Conservation (phyloP, 306 rosid genomes). For the Cucurbita argyrosperma region DNA sequence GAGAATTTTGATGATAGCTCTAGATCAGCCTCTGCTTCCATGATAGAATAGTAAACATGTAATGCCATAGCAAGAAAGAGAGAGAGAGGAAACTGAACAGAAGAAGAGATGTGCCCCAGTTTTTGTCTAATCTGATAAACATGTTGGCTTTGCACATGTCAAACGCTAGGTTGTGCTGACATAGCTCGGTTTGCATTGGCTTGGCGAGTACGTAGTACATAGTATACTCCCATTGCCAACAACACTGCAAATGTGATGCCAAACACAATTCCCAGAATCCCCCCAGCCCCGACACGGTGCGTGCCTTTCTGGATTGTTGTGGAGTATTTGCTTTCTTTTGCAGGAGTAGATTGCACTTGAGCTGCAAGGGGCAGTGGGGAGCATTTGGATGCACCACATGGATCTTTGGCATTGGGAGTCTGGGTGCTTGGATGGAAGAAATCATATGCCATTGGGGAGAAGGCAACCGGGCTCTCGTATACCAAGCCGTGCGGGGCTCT, state of each 20-base stretch:
- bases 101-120: neutral
- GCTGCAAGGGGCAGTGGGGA: conserved; percentile 72
- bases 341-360: conserved; percentile 41
- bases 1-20: neutral
- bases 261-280: conserved; percentile 40
- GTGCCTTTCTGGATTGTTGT: conserved; percentile 7
- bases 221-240: conserved; percentile 49
- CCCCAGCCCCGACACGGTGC: conserved; percentile 29
- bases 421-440: conserved; percentile 61
- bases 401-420: conserved; percentile 24
- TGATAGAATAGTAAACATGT: neutral
- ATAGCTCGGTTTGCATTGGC: conserved; percentile 31
- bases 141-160: conserved; percentile 3
- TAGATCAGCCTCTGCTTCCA: neutral
- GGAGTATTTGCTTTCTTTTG: conserved; percentile 29
- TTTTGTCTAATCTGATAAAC: neutral
- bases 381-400: conserved; percentile 43
- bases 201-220: conserved; percentile 34
- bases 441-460: conserved; percentile 69
- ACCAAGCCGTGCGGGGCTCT: conserved; percentile 85
- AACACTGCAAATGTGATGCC: conserved; percentile 45
- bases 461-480: conserved; percentile 32
- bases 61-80: neutral
- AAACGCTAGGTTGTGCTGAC: conserved; percentile 33
- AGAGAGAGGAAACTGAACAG: conserved; percentile 2